Conservation (phyloP, 1,139 yeast species). For the Groenewaldozyma sp. region DNA sequence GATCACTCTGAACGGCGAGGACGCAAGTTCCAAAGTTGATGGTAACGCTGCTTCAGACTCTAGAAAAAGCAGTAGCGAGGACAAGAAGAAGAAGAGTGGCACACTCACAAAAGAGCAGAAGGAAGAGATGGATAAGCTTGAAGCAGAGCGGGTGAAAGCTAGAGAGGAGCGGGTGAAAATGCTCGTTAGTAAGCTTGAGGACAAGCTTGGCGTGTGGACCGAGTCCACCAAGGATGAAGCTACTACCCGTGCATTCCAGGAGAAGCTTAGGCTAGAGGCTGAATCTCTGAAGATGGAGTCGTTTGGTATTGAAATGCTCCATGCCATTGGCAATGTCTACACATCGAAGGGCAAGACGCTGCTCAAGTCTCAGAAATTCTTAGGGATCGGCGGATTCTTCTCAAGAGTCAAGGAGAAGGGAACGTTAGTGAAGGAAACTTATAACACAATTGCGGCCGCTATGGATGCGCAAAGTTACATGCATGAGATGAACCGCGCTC, state of each 20-base stretch:
- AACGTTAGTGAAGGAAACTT: constrained; percentile 74
- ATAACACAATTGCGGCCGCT: constrained; percentile 76
- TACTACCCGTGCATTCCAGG: constrained; percentile 58
- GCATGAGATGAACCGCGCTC: constrained; percentile 54
- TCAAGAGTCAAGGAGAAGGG: constrained; percentile 82
- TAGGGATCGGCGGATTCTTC: constrained; percentile 81
- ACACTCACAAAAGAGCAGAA: constrained; percentile 36
- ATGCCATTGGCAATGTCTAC: constrained; percentile 75
- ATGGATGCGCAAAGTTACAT: constrained; percentile 80
- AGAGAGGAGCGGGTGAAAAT: constrained; percentile 64
- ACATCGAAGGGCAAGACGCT: constrained; percentile 52
- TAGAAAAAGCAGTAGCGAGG: constrained; percentile 18
- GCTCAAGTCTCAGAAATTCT: constrained; percentile 60
- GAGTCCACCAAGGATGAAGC: constrained; percentile 71
- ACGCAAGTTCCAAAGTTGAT: too few relatives aligned
- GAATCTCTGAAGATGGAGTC: constrained; percentile 88
- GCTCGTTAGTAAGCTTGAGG: constrained; percentile 54
- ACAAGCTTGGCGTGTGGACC: constrained; percentile 65
- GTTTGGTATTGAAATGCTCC: constrained; percentile 84
- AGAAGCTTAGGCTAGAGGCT: constrained; percentile 72
- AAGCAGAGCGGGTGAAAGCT: constrained; percentile 64
- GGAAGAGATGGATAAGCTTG: constrained; percentile 65
- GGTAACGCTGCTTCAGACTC: neutral
- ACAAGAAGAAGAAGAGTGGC: constrained; percentile 21
- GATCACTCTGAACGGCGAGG: constrained; percentile 6